These are phyloP conservation scores for Hysterium pulicare DNA, from an alignment of 2,329 filamentous ascomycete genomes.

Conservation along the genomic window DNA sequence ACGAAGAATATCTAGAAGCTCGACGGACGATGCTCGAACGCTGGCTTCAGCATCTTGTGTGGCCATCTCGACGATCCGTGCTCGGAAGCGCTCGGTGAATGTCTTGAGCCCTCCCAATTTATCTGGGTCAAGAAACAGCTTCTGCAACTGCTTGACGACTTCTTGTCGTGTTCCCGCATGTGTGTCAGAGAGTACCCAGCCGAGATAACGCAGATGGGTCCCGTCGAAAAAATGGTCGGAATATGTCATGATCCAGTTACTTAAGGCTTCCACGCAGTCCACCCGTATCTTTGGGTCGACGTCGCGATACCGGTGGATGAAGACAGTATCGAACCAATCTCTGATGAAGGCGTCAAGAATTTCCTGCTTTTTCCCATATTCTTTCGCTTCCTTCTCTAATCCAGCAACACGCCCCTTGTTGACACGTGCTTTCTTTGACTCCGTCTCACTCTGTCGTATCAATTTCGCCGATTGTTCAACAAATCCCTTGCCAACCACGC, in stretches of 20 bases:
- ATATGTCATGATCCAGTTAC: slow-evolving; percentile 81
- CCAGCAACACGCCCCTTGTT: slow-evolving; percentile 77
- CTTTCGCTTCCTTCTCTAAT: slow-evolving; percentile 68
- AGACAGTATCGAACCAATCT: slow-evolving; percentile 88
- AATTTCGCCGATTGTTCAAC: slow-evolving; percentile 70
- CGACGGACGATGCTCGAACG: slow-evolving; percentile 76
- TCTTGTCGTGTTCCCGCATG: slow-evolving; percentile 73
- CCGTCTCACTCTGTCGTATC: slow-evolving; percentile 73
- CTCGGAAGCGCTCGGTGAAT: slow-evolving; percentile 89
- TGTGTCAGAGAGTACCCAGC: slow-evolving; percentile 90
- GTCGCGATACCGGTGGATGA: slow-evolving; percentile 93
- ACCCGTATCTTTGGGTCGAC: slow-evolving; percentile 84
- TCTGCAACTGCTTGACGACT: slow-evolving; percentile 76
- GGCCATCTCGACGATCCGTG: slow-evolving; percentile 88
- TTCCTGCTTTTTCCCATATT: slow-evolving; percentile 67
- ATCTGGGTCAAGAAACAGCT: slow-evolving; percentile 75
- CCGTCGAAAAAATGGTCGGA: slow-evolving; percentile 89
- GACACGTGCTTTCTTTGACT: slow-evolving; percentile 67
- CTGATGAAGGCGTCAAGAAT: slow-evolving; percentile 69
- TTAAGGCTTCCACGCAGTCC: slow-evolving; percentile 83
- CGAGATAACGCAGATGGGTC: slow-evolving; percentile 85
- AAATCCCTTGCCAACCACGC: slow-evolving; percentile 67
- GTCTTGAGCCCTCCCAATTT: slow-evolving; percentile 74
- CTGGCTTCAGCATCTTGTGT: slow-evolving; percentile 76
- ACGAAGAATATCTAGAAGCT: slow-evolving; percentile 77